Evolutionary conservation across 805 yeast species (phyloP).

Genomic region (Wickerhamomyces queroliae): DNA sequence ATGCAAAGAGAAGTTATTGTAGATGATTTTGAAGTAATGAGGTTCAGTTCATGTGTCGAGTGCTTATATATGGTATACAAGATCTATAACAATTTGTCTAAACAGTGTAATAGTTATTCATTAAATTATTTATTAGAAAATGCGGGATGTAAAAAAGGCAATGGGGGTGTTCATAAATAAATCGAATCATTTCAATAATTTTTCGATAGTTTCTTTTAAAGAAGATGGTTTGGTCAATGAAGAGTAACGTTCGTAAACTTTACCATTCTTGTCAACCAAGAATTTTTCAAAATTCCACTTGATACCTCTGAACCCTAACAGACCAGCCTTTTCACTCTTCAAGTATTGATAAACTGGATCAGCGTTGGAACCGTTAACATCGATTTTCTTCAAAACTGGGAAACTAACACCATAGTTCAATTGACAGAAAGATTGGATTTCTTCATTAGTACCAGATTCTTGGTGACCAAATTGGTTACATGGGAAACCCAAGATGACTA

Average conservation of each 20-base stretch:
- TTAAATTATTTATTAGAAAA: too few relatives aligned
- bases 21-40: too few relatives aligned
- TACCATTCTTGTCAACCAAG: slow-evolving; percentile 52
- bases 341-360: slow-evolving; percentile 78
- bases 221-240: slow-evolving; percentile 64
- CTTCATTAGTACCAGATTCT: slow-evolving; percentile 67
- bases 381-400: slow-evolving; percentile 81
- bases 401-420: slow-evolving; percentile 86
- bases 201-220: slow-evolving; percentile 53
- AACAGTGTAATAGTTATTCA: too few relatives aligned
- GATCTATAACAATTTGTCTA: too few relatives aligned
- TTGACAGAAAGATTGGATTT: slow-evolving; percentile 70
- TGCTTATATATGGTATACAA: too few relatives aligned
- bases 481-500: slow-evolving; percentile 78
- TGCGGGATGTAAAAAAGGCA: too few relatives aligned
- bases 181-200: slow-evolving; percentile 33
- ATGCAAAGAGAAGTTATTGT: too few relatives aligned
- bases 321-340: slow-evolving; percentile 56
- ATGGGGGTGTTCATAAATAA: too few relatives aligned
- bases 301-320: slow-evolving; percentile 65
- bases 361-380: slow-evolving; percentile 80
- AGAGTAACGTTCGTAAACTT: slow-evolving; percentile 57
- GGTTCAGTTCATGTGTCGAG: too few relatives aligned
- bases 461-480: slow-evolving; percentile 85
- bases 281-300: slow-evolving; percentile 83